These are phyloP conservation scores for Beauveria varroae DNA, from an alignment of 2,329 filamentous ascomycete species.

Conservation along the genomic window DNA sequence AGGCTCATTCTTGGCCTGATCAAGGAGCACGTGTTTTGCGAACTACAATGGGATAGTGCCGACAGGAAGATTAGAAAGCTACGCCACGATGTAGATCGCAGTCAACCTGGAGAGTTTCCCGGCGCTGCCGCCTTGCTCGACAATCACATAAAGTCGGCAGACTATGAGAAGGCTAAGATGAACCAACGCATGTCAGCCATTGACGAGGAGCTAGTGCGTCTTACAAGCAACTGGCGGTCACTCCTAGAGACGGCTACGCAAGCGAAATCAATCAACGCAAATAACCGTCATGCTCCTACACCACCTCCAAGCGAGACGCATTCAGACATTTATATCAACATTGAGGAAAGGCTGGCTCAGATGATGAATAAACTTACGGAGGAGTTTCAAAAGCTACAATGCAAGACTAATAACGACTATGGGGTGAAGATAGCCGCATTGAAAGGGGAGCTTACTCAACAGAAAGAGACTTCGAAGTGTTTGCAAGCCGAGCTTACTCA, in stretches of 20 bases:
- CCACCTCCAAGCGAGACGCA: constrained; percentile 3
- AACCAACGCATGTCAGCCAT: background rate
- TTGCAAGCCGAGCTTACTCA: background rate
- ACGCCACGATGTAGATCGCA: background rate
- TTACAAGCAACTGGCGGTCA: background rate
- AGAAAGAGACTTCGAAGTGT: background rate
- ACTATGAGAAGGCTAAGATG: background rate
- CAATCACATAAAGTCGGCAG: background rate
- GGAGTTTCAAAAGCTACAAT: background rate
- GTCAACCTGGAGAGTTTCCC: background rate
- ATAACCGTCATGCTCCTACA: background rate
- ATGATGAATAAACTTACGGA: background rate
- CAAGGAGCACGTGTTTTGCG: background rate
- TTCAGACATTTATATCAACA: background rate
- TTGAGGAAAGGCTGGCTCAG: background rate
- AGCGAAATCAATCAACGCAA: background rate
- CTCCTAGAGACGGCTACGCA: background rate
- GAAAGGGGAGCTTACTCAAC: background rate
- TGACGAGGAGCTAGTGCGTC: background rate
- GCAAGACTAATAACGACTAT: background rate
- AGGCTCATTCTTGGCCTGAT: background rate
- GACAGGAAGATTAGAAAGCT: background rate
- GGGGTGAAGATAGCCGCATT: background rate
- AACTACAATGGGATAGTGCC: background rate
- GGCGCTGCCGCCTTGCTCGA: background rate